Percentiles rank a stretch among this genome's conserved stretches.
Conservation (phyloP, 2,329 filamentous ascomycete species). For the Chrysosporium keratinophilum region DNA sequence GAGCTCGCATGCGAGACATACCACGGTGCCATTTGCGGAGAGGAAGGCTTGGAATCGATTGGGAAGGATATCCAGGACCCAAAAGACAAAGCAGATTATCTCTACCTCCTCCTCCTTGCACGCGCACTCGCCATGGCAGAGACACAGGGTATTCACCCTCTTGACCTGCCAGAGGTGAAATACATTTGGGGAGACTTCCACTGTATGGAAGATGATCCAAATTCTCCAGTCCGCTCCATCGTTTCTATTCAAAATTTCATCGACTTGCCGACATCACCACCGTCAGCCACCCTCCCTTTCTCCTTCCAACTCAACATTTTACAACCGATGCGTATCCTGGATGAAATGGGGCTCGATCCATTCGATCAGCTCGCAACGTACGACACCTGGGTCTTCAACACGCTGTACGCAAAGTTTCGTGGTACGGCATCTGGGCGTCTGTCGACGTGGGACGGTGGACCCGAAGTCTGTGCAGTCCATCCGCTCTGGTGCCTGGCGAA, state of each 20-base stretch:
- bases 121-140: constrained; percentile 52
- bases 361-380: constrained; percentile 38
- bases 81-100: constrained; percentile 48
- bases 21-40: constrained; percentile 49
- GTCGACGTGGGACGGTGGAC: constrained; percentile 63
- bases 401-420: constrained; percentile 82
- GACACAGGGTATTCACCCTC: constrained; percentile 48
- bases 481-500: constrained; percentile 95
- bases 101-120: constrained; percentile 51
- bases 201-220: constrained; percentile 21
- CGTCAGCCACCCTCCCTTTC: constrained; percentile 46
- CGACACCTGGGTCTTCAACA: constrained; percentile 63
- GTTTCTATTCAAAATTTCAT: constrained; percentile 10
- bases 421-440: constrained; percentile 83
- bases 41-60: constrained; percentile 45
- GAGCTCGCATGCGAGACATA: constrained; percentile 47
- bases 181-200: constrained; percentile 58
- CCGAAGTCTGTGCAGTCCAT: constrained; percentile 87
- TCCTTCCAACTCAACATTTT: constrained; percentile 51
- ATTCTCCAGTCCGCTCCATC: constrained; percentile 10
- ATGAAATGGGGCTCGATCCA: constrained; percentile 53
- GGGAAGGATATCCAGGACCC: constrained; percentile 47
- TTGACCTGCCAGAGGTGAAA: constrained; percentile 50
- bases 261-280: constrained; percentile 17
- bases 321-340: constrained; percentile 50